phyloP scores from a whole-genome alignment of 23 red algal species.

The Pyropia haitanensis region DNA sequence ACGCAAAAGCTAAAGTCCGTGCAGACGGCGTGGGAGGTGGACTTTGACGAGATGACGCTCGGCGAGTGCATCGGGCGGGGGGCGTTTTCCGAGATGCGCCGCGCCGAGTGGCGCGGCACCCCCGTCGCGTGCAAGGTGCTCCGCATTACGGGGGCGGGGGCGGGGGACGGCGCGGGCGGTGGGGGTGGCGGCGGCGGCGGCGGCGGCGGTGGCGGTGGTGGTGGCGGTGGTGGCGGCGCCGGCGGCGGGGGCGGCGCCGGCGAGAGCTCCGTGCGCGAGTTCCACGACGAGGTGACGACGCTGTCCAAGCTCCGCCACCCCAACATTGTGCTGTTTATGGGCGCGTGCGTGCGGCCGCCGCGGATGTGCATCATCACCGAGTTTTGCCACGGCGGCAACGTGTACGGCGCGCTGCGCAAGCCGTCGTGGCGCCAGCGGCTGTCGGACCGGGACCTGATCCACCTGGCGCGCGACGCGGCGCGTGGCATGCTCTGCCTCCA shows the following conservation, averaged over 20 bases:
- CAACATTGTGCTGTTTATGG: conserved; percentile 89
- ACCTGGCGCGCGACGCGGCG: conserved; percentile 64
- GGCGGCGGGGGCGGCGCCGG: conserved; percentile 7
- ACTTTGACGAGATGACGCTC: conserved; percentile 51
- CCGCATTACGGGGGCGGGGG: conserved; percentile 6
- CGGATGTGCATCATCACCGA: conserved; percentile 90
- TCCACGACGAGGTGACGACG: conserved; percentile 78
- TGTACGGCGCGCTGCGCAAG: conserved; percentile 73
- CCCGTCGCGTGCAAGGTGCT: conserved; percentile 71
- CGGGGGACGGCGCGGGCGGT: not conserved
- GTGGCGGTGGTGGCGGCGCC: not conserved
- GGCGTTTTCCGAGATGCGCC: conserved; percentile 88
- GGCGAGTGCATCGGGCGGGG: conserved; percentile 69
- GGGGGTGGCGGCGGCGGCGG: not conserved
- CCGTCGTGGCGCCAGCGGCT: conserved; percentile 52
- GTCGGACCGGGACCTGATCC: conserved; percentile 52
- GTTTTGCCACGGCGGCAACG: conserved; percentile 93
- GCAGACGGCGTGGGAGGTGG: conserved; percentile 85
- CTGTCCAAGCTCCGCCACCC: conserved; percentile 83
- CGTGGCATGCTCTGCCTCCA: conserved; percentile 87
- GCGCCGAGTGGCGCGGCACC: conserved; percentile 68
- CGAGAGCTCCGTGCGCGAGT: conserved; percentile 44
- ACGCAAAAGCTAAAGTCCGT: conserved; percentile 58
- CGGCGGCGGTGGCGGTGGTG: not conserved
- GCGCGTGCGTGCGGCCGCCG: conserved; percentile 59